Conservation (phyloP, 345 rosid species). For the Durio zibethinus region DNA sequence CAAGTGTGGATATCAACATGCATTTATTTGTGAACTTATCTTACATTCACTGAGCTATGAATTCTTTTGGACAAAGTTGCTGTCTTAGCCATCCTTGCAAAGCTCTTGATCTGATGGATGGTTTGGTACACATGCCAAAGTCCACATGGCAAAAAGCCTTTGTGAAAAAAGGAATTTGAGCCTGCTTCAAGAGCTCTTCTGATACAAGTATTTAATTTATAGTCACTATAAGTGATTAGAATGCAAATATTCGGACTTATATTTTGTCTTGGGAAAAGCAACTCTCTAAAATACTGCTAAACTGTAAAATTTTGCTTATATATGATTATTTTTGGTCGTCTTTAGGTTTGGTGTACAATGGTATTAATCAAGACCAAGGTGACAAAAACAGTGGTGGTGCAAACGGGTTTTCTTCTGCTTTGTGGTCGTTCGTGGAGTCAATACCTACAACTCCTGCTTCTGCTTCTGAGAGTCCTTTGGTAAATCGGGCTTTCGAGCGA, state of each 20-base stretch:
- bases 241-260: not conserved
- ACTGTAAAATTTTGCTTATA: constrained; percentile 11
- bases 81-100: constrained; percentile 38
- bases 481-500: constrained; percentile 56
- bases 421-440: constrained; percentile 76
- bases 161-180: constrained; percentile 34
- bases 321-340: constrained; percentile 19
- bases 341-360: constrained; percentile 39
- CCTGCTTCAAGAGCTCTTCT: constrained; percentile 49
- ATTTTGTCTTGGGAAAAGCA: not conserved
- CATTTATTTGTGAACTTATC: not conserved
- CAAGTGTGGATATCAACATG: not conserved
- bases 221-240: constrained; percentile 1
- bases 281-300: not conserved
- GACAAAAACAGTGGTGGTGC: constrained; percentile 25
- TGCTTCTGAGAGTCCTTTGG: constrained; percentile 67
- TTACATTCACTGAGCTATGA: constrained; percentile 14
- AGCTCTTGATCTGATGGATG: constrained; percentile 48
- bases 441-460: constrained; percentile 81
- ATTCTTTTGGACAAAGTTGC: constrained; percentile 38
- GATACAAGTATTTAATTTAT: constrained; percentile 34
- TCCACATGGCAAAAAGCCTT: constrained; percentile 36
- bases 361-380: constrained; percentile 26
- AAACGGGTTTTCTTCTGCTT: constrained; percentile 52
- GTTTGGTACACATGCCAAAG: constrained; percentile 37